Base-by-base conservation (phyloP, 192 early-diverging fungal species). In the Phycomyces nitens region DNA sequence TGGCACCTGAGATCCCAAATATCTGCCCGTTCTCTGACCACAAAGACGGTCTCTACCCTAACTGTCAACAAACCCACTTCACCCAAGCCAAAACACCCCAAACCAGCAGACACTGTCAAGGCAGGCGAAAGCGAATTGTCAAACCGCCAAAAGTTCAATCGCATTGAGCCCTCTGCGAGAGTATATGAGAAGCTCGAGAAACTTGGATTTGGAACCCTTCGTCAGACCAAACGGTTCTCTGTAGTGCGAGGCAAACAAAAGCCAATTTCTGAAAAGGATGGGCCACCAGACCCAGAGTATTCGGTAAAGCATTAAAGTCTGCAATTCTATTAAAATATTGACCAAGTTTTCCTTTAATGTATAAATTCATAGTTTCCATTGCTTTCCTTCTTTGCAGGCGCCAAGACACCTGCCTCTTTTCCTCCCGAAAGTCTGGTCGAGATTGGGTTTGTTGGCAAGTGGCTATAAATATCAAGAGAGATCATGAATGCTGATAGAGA, bases 391-490 rank as follows among this genome's bases (percentile, higher is more conserved):
- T 74, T 74, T 66, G 78, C 78, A 5, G 78, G 78, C 10, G 78
- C 78, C 34, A 71, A 77, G 52, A 49, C 58, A 22, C 58, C 71
- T 21, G 50, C 65, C 15, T 80, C 78, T 4, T 66, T 80, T 22
- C 78, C 78, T 11, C 52, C 51, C 0, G 72, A 71, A 42, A 40
- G 42, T 14, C 21, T 77, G 34, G 51, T 43, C 7, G 78, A 80
- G 56, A 20, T 80, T 29, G 75, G 64, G 14, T 80, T 80, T 56
- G 78, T 77, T 65, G 78, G 78, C 69, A 72, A 64, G 20, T 15
- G n/a, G n/a, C n/a, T n/a, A n/a, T n/a, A n/a, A n/a, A n/a, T n/a
- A n/a, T n/a, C n/a, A n/a, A n/a, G n/a, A n/a, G n/a, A n/a, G n/a
- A n/a, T n/a, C 15, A 47, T 18, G 12, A 11, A 47, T 11, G 12